Evolutionary conservation across 805 yeast species (phyloP).

Genomic region (Hanseniaspora pseudoguilliermondii): DNA sequence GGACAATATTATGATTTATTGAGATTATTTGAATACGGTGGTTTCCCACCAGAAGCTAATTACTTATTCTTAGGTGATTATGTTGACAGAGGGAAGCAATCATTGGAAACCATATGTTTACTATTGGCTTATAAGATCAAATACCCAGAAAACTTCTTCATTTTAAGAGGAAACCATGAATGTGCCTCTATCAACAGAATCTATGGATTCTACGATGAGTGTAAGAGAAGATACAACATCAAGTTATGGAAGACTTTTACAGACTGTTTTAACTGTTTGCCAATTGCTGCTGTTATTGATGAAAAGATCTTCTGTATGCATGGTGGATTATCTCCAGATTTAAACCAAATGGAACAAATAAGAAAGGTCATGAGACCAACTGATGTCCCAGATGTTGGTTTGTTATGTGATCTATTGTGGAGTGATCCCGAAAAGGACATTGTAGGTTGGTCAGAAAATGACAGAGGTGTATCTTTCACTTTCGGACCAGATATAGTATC

Average conservation of each 20-base stretch:
- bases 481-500: slow-evolving; percentile 99
- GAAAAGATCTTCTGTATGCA: slow-evolving; percentile 98
- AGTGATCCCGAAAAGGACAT: slow-evolving; percentile 97
- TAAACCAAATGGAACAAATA: slow-evolving; percentile 96
- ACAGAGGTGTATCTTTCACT: slow-evolving; percentile 97
- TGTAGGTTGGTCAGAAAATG: slow-evolving; percentile 98
- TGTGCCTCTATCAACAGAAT: slow-evolving; percentile 96
- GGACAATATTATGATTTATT: slow-evolving; percentile 95
- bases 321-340: slow-evolving; percentile 95
- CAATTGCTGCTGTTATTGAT: slow-evolving; percentile 95
- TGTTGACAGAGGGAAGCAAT: slow-evolving; percentile 97
- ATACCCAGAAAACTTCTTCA: slow-evolving; percentile 95
- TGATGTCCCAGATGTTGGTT: slow-evolving; percentile 95
- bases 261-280: slow-evolving; percentile 95
- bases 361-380: slow-evolving; percentile 99
- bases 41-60: slow-evolving; percentile 97
- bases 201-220: slow-evolving; percentile 96
- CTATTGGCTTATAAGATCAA: slow-evolving; percentile 91
- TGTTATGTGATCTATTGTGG: slow-evolving; percentile 92
- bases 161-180: slow-evolving; percentile 95
- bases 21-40: slow-evolving; percentile 94
- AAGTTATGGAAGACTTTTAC: slow-evolving; percentile 98
- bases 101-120: slow-evolving; percentile 87
- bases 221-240: slow-evolving; percentile 95
- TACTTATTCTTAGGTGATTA: slow-evolving; percentile 92